Percentiles rank a stretch among this genome's conserved stretches.
phyloP scores from a whole-genome alignment of 805 yeast species.

The Schizosaccharomyces cryophilus region DNA sequence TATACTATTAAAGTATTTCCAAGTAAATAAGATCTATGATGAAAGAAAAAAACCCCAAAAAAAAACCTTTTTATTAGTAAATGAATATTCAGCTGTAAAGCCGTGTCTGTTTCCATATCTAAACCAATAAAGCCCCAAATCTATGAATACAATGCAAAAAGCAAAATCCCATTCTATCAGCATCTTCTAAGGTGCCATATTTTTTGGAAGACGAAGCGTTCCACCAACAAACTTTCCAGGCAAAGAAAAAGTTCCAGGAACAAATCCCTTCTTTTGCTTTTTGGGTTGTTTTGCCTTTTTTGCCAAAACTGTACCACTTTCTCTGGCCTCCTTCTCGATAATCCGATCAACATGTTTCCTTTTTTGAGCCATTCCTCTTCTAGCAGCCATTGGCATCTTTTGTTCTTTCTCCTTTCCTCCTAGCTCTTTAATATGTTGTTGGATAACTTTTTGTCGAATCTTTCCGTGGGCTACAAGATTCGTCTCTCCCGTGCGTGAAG shows the following conservation, averaged over 20 bases:
- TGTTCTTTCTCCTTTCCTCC: background rate
- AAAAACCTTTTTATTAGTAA: too few species aligned
- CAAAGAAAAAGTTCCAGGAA: background rate
- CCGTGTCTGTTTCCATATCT: too few species aligned
- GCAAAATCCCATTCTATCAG: background rate
- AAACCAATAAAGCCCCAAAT: too few species aligned
- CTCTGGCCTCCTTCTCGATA: background rate
- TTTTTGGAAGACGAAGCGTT: background rate
- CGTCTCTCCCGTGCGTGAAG: background rate
- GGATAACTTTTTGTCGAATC: background rate
- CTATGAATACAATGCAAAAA: background rate
- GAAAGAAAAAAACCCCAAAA: too few species aligned
- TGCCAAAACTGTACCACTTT: background rate
- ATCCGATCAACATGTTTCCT: background rate
- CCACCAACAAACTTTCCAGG: background rate
- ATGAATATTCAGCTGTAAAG: too few species aligned
- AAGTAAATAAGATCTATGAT: too few species aligned
- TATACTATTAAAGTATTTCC: too few species aligned
- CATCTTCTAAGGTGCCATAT: background rate
- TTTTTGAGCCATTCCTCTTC: background rate
- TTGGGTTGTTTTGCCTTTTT: background rate
- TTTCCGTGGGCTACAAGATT: background rate
- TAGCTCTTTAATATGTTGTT: background rate
- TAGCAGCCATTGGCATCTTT: constrained; percentile 1
- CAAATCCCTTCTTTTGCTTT: background rate